Base-by-base conservation (phyloP, 2,329 filamentous ascomycete genomes). In the Nothophoma quercina region DNA sequence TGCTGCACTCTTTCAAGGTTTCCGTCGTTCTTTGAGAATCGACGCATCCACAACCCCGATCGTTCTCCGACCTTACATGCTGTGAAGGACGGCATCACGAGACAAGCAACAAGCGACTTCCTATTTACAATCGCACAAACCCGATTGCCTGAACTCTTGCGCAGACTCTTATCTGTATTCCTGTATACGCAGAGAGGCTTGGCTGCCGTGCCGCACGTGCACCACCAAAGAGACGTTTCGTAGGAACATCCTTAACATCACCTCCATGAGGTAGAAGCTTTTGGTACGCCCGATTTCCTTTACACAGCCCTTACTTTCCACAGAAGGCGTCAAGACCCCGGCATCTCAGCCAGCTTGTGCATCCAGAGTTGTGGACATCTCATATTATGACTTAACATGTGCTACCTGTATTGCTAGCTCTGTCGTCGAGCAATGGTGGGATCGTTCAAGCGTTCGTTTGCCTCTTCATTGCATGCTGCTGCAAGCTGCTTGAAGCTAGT, bases 11-110 rank as follows among this genome's bases (percentile, higher is more conserved):
- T 39, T 10, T 5, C 28, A 34, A 6, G 13, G 7, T 13, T n/a
- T 29, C 25, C 22, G 18, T 18, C 19, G 4, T n/a, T 38, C 12
- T 23, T n/a, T 6, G 18, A 5, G 7, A 2, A 7, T 35, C n/a
- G 8, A 18, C 32, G 36, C 43, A 25, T n/a, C 29, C 34, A 23
- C 36, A 26, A 41, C 19, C 8, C 33, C n/a, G 10, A 52, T 15
- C 21, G 15, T 30, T 12, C 16, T 23, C 32, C 15, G 22, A 26
- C 21, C 19, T 32, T 26, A 48, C 33, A 49, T 47, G 25, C 25
- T 22, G 46, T 40, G 34, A 47, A 45, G 35, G 44, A 44, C 48
- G 34, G 35, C 43, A 51, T 57, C 45, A 48, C 47, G 35, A 19
- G 42, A 38, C 26, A 34, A 48, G 21, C 39, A 34, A 30, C 15